Base-by-base conservation (phyloP, 441 rosid genomes). In the Jatropha multifida region DNA sequence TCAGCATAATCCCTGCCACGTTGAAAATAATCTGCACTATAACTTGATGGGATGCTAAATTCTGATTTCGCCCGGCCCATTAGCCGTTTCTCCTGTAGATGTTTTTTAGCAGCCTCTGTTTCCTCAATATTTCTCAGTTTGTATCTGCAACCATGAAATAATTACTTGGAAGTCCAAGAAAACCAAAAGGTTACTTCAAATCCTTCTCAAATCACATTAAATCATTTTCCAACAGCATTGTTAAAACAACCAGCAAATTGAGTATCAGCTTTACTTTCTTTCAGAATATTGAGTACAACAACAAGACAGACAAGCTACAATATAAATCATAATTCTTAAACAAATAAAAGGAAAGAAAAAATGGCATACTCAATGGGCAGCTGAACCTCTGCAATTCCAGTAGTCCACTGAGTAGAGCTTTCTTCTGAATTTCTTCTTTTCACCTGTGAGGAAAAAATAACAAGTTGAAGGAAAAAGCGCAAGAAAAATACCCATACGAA, bases 371-470 rank as follows among this genome's bases (percentile, higher is more conserved):
- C 98, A 37, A 95, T 90, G 1, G 99, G 99, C 13, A 95, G 92
- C 82, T 93, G 98, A 82, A 95, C 79, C 87, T 93, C 99, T 9
- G 97, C 99, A 69, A 95, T 95, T 76, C 99, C 98, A 5, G 99
- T 93, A 44, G 98, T 95, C 99, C 98, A 93, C 83, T 93, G 96
- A 2, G 99, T 95, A 38, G 99, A 93, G 82, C 99, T 94, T 86
- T 95, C 98, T 77, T 93, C 94, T 3, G 97, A 89, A 77, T 90
- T 93, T 51, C 97, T 88, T 80, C 75, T 87, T 84, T 93, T 93
- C 76, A 93, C 98, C 98, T 91, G 85, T 69, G 20, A 77, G 67
- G 74, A 55, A 54, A 27, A 12, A 18, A 63, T 46, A 73, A 17
- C 54, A 72, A 65, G 60, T 68, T 69, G 40, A 68, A 65, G 60